Conservation (phyloP, 768 basidiomycete species). For the Artomyces pyxidatus region DNA sequence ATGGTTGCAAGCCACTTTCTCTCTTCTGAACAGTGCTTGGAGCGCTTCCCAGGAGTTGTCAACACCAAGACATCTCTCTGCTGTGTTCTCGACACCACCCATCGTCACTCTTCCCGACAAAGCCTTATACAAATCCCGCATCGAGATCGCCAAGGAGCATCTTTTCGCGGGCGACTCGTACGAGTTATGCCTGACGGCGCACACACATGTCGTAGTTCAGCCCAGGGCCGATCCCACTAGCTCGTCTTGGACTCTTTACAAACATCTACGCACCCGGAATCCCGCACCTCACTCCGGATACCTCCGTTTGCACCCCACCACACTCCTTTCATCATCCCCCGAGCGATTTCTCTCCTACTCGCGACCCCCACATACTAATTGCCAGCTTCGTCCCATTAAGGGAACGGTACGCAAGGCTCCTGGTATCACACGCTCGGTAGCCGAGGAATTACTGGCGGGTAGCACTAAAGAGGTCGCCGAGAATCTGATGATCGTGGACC, state of each 20-base stretch:
- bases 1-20: slow-evolving; percentile 49
- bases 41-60: slow-evolving; percentile 4
- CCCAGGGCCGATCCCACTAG: slow-evolving; percentile 19
- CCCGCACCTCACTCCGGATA: slow-evolving; percentile 87
- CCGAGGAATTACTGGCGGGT: slow-evolving; percentile 54
- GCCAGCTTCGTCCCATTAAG: slow-evolving; percentile 91
- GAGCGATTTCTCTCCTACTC: slow-evolving; percentile 84
- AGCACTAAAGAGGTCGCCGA: slow-evolving; percentile 89
- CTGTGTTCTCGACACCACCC: slow-evolving; percentile 12
- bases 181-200: slow-evolving; percentile 85
- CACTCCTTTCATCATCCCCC: slow-evolving; percentile 80
- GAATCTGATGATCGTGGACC: slow-evolving; percentile 97
- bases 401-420: slow-evolving; percentile 77
- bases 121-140: slow-evolving; percentile 55
- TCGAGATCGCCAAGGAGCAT: slow-evolving; percentile 61
- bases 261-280: slow-evolving; percentile 61
- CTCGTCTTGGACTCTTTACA: slow-evolving; percentile 71
- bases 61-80: not conserved
- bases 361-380: slow-evolving; percentile 52
- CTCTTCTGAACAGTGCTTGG: slow-evolving; percentile 22
- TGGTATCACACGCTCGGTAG: slow-evolving; percentile 51
- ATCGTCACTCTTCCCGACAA: slow-evolving; percentile 48
- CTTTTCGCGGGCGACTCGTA: slow-evolving; percentile 85
- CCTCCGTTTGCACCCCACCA: slow-evolving; percentile 67
- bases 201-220: slow-evolving; percentile 44